Percentiles rank a stretch among this genome's conserved stretches.
These are phyloP conservation scores for Dichotomopilus funicola DNA, from an alignment of 2,329 filamentous ascomycete species.

Conservation along the genomic window DNA sequence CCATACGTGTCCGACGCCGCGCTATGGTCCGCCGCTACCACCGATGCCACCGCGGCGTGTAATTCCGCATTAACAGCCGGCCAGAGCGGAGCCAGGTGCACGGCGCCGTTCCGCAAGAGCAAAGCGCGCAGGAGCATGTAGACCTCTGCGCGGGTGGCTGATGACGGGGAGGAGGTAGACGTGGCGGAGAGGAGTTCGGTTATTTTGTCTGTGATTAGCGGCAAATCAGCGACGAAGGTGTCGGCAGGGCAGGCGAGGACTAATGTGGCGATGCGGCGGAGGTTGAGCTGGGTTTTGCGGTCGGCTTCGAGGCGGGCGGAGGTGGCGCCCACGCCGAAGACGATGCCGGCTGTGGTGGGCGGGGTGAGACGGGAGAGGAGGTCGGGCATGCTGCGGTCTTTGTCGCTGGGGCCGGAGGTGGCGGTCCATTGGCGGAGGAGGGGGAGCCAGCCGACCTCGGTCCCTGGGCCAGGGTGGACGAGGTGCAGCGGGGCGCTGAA, in stretches of 20 bases:
- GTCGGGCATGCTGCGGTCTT: conserved; percentile 72
- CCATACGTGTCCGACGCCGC: conserved; percentile 64
- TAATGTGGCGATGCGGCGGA: conserved; percentile 74
- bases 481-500: conserved; percentile 64
- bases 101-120: conserved; percentile 67
- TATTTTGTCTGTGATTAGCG: conserved; percentile 70
- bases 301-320: conserved; percentile 93
- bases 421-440: conserved; percentile 78
- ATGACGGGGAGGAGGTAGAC: conserved; percentile 83
- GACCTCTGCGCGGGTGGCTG: conserved; percentile 78
- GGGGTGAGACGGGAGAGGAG: conserved; percentile 70
- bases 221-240: conserved; percentile 70
- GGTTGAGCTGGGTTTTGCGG: conserved; percentile 81
- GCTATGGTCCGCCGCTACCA: conserved; percentile 61
- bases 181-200: conserved; percentile 82
- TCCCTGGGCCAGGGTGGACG: conserved; percentile 42
- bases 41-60: conserved; percentile 68
- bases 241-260: conserved; percentile 72
- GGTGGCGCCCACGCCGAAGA: conserved; percentile 95
- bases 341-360: conserved; percentile 88
- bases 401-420: conserved; percentile 51
- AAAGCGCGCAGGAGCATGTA: conserved; percentile 83
- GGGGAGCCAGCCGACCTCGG: conserved; percentile 62
- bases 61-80: conserved; percentile 83
- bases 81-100: conserved; percentile 82